A percentile compares a stretch with the other conserved stretches of the same genome.
Evolutionary conservation across 2,329 filamentous ascomycete genomes (phyloP).

Genomic region (Bipolaris bicolor): DNA sequence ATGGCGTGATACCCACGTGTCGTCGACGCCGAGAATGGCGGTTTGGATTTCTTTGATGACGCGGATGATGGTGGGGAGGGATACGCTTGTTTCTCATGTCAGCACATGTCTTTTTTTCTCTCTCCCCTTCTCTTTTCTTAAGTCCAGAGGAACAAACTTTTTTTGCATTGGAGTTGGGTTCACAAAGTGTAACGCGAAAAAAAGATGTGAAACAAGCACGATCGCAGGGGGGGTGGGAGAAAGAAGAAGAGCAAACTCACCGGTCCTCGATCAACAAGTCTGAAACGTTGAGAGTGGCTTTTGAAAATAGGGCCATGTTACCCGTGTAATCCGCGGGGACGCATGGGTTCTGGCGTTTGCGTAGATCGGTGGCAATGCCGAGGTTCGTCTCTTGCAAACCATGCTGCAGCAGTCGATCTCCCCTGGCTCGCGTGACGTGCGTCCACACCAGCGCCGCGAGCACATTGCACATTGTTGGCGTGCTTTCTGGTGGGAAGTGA

Average conservation of each 20-base stretch:
- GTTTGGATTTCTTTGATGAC: slow-evolving; percentile 36
- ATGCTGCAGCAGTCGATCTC: slow-evolving; percentile 24
- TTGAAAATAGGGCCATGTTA: slow-evolving; percentile 43
- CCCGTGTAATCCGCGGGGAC: slow-evolving; percentile 38
- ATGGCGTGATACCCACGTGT: slow-evolving; percentile 40
- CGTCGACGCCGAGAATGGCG: slow-evolving; percentile 38
- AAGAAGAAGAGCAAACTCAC: slow-evolving; percentile 30
- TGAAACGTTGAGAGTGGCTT: slow-evolving; percentile 33
- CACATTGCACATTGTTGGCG: slow-evolving; percentile 41
- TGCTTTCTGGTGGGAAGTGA: slow-evolving; percentile 24
- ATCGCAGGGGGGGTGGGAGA: not conserved
- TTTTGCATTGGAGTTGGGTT: not conserved
- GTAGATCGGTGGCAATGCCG: slow-evolving; percentile 41
- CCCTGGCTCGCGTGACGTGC: slow-evolving; percentile 44
- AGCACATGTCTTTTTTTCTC: no score
- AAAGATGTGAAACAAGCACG: slow-evolving; percentile 1
- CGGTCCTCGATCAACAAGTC: slow-evolving; percentile 34
- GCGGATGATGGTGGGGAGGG: slow-evolving; percentile 35
- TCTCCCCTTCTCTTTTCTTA: not conserved
- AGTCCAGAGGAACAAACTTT: not conserved
- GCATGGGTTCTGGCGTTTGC: slow-evolving; percentile 34
- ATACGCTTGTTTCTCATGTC: slow-evolving; percentile 35
- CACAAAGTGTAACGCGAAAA: slow-evolving; percentile 13
- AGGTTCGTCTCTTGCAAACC: slow-evolving; percentile 32
- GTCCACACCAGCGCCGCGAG: slow-evolving; percentile 45